These are phyloP conservation scores for Brasenia schreberi DNA, from an alignment of 164 flowering plant genomes.

Conservation along the genomic window DNA sequence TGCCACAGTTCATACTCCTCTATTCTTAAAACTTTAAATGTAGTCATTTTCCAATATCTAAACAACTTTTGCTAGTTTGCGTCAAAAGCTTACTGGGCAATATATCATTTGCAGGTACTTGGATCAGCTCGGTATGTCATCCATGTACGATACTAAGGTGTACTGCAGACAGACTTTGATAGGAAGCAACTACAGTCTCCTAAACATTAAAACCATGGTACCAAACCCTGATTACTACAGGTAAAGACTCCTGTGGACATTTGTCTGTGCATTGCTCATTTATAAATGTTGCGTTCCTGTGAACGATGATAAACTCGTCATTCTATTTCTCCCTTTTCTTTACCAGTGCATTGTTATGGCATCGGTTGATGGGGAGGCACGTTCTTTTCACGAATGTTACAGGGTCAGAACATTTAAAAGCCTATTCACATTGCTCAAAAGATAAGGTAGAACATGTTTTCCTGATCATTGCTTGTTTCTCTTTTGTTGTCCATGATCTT, in stretches of 20 bases:
- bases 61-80: no score
- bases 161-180: conserved; percentile 60
- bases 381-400: conserved; percentile 40
- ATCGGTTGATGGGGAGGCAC: conserved; percentile 75
- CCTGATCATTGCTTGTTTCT: neutral
- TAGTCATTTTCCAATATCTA: no score
- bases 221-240: conserved; percentile 71
- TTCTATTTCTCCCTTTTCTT: conserved; percentile 3
- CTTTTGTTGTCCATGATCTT: neutral
- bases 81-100: neutral
- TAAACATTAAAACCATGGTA: conserved; percentile 41
- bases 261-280: neutral
- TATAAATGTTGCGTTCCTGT: neutral
- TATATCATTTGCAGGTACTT: conserved; percentile 33
- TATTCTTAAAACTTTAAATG: no score
- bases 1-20: neutral
- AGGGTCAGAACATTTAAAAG: conserved; percentile 46
- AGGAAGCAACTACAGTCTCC: conserved; percentile 74
- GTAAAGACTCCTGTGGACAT: conserved; percentile 11
- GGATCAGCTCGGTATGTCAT: conserved; percentile 65
- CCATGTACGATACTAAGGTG: conserved; percentile 37
- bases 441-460: conserved; percentile 38
- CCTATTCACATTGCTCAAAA: conserved; percentile 85
- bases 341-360: conserved; percentile 87
- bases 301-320: neutral